Evolutionary conservation across 495 filamentous ascomycete species (phyloP).

Genomic region (Xylaria longipes): DNA sequence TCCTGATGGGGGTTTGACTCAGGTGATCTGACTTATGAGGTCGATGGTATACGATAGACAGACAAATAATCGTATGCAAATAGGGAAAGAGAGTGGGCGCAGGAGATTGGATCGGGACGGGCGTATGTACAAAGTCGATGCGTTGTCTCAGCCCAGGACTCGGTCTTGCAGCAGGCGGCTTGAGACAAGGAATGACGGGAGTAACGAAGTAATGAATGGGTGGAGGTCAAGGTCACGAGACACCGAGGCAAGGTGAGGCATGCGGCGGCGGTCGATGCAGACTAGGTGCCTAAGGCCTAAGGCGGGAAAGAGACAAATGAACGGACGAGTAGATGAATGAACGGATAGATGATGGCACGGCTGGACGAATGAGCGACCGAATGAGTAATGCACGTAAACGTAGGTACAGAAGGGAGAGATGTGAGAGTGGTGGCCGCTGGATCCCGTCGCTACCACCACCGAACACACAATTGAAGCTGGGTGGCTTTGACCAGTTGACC

Average conservation of each 20-base stretch:
- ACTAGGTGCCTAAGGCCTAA: not conserved
- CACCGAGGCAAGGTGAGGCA: constrained; percentile 1
- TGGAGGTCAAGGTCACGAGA: constrained; percentile 13
- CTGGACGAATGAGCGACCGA: constrained; percentile 5
- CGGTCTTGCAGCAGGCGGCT: constrained; percentile 15
- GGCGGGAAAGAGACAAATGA: not conserved
- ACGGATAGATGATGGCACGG: not conserved
- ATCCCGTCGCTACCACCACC: constrained; percentile 13
- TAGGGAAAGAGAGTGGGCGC: not conserved
- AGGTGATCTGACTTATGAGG: constrained; percentile 1
- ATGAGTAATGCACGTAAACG: not conserved
- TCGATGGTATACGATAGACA: not conserved
- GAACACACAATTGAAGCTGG: constrained; percentile 5
- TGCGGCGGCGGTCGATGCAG: not conserved
- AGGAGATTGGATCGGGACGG: constrained; percentile 4
- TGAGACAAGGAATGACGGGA: constrained; percentile 18
- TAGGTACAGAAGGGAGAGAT: constrained; percentile 1
- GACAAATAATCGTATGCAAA: not conserved
- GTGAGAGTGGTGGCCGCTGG: not conserved
- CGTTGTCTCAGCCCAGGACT: constrained; percentile 25
- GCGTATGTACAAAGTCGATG: constrained; percentile 6
- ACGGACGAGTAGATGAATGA: not conserved
- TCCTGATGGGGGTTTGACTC: constrained; percentile 3
- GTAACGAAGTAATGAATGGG: not conserved
- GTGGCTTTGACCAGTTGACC: constrained; percentile 18